Conservation (phyloP, 2,329 filamentous ascomycete genomes). For the Emergomyces pasteurianus region DNA sequence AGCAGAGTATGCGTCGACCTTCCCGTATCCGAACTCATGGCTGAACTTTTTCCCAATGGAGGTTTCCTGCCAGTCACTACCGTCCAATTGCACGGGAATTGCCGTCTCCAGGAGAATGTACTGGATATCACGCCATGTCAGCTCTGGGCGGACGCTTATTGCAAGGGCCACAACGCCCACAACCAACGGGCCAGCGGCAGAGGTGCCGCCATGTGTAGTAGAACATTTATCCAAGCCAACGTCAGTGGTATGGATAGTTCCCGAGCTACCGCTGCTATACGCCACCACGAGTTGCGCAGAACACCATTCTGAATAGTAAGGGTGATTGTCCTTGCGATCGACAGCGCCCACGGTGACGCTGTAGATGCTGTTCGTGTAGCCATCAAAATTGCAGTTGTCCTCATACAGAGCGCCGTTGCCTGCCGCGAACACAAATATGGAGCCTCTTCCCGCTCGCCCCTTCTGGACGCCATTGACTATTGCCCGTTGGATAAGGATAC, state of each 20-base stretch:
- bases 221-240: constrained; percentile 75
- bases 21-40: constrained; percentile 91
- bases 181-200: constrained; percentile 83
- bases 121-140: constrained; percentile 90
- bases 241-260: constrained; percentile 93
- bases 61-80: constrained; percentile 70
- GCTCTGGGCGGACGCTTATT: constrained; percentile 69
- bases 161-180: constrained; percentile 87
- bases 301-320: constrained; percentile 93
- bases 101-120: constrained; percentile 80
- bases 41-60: constrained; percentile 76
- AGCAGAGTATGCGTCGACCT: constrained; percentile 75
- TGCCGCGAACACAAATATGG: constrained; percentile 92
- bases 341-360: constrained; percentile 94
- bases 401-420: constrained; percentile 79
- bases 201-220: constrained; percentile 79
- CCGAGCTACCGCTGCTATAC: constrained; percentile 81
- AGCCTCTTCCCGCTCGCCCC: constrained; percentile 70
- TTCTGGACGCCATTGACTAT: constrained; percentile 90
- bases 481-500: constrained; percentile 73
- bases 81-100: constrained; percentile 61
- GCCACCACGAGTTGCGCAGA: constrained; percentile 92
- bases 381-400: constrained; percentile 99
- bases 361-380: constrained; percentile 99
- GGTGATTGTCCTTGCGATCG: constrained; percentile 74